A percentile compares a stretch with the other conserved stretches of the same genome.
Evolutionary conservation across 768 basidiomycete species (phyloP).

Genomic region (Russula lepida): DNA sequence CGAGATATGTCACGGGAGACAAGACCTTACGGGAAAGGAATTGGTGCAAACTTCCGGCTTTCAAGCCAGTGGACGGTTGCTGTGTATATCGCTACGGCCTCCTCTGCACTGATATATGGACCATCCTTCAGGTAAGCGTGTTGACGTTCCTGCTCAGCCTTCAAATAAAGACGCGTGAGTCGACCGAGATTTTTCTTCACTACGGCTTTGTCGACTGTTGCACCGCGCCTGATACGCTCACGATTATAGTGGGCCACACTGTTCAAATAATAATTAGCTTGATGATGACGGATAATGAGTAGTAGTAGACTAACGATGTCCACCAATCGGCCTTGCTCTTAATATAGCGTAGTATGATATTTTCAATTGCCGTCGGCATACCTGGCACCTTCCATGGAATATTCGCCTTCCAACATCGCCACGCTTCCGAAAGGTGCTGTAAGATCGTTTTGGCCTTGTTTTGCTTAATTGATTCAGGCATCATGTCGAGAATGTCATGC

Average conservation of each 20-base stretch:
- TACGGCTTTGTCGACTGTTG: conserved; percentile 96
- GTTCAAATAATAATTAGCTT: conserved; percentile 4
- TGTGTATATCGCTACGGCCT: conserved; percentile 97
- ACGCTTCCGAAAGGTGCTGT: conserved; percentile 96
- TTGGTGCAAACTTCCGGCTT: conserved; percentile 94
- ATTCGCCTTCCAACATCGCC: conserved; percentile 96
- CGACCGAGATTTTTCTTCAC: conserved; percentile 99
- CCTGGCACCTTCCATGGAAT: conserved; percentile 99
- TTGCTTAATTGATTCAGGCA: conserved; percentile 98
- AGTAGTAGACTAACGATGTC: conserved; percentile 59
- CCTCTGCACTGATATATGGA: conserved; percentile 97
- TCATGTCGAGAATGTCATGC: conserved; percentile 99
- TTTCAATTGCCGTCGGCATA: conserved; percentile 99
- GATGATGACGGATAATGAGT: background rate
- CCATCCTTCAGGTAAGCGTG: conserved; percentile 99
- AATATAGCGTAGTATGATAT: conserved; percentile 97
- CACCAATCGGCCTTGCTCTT: conserved; percentile 99
- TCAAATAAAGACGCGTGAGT: conserved; percentile 93
- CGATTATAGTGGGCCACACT: conserved; percentile 97
- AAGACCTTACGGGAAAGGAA: conserved; percentile 82
- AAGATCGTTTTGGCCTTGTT: conserved; percentile 99
- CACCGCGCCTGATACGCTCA: conserved; percentile 93
- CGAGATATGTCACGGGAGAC: background rate
- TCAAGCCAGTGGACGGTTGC: conserved; percentile 99
- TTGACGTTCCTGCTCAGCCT: conserved; percentile 98